Evolutionary conservation across 2,329 filamentous ascomycete species (phyloP).

Genomic region (Penicillium sp.): DNA sequence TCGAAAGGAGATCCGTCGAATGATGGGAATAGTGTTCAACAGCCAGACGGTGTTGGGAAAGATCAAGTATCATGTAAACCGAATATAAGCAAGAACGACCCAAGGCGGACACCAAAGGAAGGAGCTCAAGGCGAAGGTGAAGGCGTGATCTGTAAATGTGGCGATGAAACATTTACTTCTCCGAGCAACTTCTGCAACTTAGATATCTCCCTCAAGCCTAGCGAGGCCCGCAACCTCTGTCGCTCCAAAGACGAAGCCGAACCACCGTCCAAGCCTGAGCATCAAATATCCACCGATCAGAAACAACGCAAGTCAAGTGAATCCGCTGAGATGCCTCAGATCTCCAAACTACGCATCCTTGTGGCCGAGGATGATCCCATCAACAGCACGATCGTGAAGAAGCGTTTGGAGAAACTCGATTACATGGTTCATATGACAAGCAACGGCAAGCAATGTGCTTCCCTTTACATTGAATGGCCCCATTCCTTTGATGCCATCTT

Average conservation of each 20-base stretch:
- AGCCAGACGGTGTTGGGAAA: background rate
- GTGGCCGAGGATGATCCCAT: slow-evolving; percentile 87
- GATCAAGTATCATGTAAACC: background rate
- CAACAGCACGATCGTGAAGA: slow-evolving; percentile 77
- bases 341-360: slow-evolving; percentile 51
- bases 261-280: background rate
- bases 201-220: slow-evolving; percentile 11
- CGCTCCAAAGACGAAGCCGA: slow-evolving; percentile 1
- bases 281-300: background rate
- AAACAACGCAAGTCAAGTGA: background rate
- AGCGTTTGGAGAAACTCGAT: slow-evolving; percentile 72
- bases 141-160: slow-evolving; percentile 11
- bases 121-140: background rate
- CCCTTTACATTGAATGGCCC: slow-evolving; percentile 63
- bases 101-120: background rate
- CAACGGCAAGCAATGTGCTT: slow-evolving; percentile 82
- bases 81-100: background rate
- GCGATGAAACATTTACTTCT: slow-evolving; percentile 4
- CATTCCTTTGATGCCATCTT: slow-evolving; percentile 71
- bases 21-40: background rate
- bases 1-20: background rate
- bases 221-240: slow-evolving; percentile 13
- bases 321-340: background rate
- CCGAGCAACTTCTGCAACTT: slow-evolving; percentile 6
- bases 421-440: slow-evolving; percentile 70